Base-by-base conservation (phyloP, 768 basidiomycete species). In the Mycena capillaripes region DNA sequence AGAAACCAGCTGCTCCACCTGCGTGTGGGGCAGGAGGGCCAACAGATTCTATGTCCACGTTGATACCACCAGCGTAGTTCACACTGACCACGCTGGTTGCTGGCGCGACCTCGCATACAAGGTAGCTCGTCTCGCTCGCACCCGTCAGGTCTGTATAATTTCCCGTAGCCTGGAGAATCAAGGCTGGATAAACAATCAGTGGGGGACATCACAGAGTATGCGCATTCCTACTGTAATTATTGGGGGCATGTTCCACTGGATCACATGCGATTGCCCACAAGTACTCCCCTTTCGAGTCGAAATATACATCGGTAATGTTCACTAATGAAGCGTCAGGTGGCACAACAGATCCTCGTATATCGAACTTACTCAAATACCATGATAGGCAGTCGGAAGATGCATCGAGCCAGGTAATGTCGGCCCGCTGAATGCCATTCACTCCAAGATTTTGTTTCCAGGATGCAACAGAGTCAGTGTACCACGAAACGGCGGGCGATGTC, bases 101-200 rank as follows among this genome's bases (percentile, higher is more conserved):
- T 4, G 69, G 69, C 2, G 69, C 62, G n/a, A 71, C 17, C 19
- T 70, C 32, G 56, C 69, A 70, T 30, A 69, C 68, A 25, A 69
- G 59, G 60, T 69, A 69, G 61, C 60, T 69, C 12, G 53, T 59
- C 2, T 58, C 56, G 56, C 32, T 38, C 2, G 55, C 9, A 23
- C 69, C 69, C 4, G 44, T 65, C 3, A 70, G 17, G n/a, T 30
- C 55, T 11, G 62, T 58, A 16, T 70, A 70, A 52, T 65, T 70
- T 10, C 61, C 69, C 32, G 42, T 36, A 1, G 55, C 61, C n/a
- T 57, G 58, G 44, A 65, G 21, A 25, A 70, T 70, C 23, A 70
- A 52, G 46, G 62, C 69, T 70, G 44, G 34, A 29, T 4, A 56
- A 25, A n/a, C 23, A n/a, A 0, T 21, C 36, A 14, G 30, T 21